These are phyloP conservation scores for Neonectria magnoliae DNA, from an alignment of 2,329 filamentous ascomycete genomes.

Conservation along the genomic window DNA sequence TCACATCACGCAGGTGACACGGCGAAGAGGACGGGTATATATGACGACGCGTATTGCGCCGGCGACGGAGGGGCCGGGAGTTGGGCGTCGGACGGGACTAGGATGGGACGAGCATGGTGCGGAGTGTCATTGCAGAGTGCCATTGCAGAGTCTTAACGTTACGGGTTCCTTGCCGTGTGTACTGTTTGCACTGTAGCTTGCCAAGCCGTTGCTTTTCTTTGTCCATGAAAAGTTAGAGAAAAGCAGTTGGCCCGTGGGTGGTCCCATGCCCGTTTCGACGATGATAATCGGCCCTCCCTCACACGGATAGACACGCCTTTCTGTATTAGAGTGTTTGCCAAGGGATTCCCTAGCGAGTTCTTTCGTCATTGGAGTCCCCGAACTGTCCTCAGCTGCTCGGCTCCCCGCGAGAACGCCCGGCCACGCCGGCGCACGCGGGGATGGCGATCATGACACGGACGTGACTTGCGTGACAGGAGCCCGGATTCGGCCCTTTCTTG, in stretches of 20 bases:
- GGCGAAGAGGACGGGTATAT: constrained; percentile 12
- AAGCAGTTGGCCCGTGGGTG: not conserved
- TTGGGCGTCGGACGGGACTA: not conserved
- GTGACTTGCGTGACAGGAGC: not conserved
- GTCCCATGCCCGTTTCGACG: not conserved
- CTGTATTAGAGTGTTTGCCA: not conserved
- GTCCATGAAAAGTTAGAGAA: not conserved
- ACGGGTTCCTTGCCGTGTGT: not conserved
- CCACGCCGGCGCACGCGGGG: not conserved
- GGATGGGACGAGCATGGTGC: constrained; percentile 3
- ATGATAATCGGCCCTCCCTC: not conserved
- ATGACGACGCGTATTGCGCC: not conserved
- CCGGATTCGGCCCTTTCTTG: constrained; percentile 21
- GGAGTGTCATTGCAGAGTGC: not conserved
- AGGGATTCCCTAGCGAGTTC: not conserved
- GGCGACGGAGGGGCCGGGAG: constrained; percentile 4
- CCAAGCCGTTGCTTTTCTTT: not conserved
- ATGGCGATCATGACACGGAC: not conserved
- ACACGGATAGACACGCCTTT: not conserved
- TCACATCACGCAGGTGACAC: not conserved
- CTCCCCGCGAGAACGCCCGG: not conserved
- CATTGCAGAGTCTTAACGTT: not conserved
- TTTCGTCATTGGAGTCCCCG: not conserved
- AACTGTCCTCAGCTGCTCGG: not conserved
- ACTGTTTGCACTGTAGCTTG: not conserved